phyloP scores from a whole-genome alignment of 805 yeast genomes.

The Wickerhamomyces alni region DNA sequence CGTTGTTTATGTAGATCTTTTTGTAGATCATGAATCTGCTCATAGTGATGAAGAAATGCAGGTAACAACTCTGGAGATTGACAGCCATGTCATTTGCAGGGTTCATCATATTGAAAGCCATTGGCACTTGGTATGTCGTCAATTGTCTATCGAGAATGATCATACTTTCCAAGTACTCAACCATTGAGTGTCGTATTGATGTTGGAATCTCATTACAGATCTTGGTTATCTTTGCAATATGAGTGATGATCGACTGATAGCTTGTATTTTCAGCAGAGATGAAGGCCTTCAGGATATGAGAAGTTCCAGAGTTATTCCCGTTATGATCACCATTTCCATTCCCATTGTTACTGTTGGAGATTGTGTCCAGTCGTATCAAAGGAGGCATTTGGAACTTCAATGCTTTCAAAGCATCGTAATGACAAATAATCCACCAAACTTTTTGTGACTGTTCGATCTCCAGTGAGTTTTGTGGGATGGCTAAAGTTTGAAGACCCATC shows the following conservation, averaged over 20 bases:
- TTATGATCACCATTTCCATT: neutral
- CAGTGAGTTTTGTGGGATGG: conserved; percentile 14
- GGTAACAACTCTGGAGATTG: conserved; percentile 15
- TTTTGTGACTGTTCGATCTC: conserved; percentile 14
- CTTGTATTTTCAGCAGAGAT: conserved; percentile 16
- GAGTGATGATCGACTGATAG: conserved; percentile 14
- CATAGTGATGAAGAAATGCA: conserved; percentile 11
- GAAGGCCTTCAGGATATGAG: conserved; percentile 19
- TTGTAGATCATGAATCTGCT: conserved; percentile 14
- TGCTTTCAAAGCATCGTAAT: conserved; percentile 16
- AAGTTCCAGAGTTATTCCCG: conserved; percentile 5
- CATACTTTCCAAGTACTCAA: conserved; percentile 13
- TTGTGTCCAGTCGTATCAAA: conserved; percentile 11
- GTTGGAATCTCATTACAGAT: conserved; percentile 16
- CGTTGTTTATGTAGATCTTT: conserved; percentile 9
- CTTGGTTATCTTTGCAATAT: conserved; percentile 17
- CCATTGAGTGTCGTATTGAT: conserved; percentile 5
- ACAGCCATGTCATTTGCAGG: conserved; percentile 11
- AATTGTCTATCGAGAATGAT: conserved; percentile 17
- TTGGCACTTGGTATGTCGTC: conserved; percentile 13
- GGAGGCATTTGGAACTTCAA: conserved; percentile 12
- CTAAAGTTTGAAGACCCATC: conserved; percentile 14
- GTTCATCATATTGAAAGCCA: conserved; percentile 7
- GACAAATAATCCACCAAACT: conserved; percentile 20
- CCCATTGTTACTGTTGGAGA: conserved; percentile 2